Evolutionary conservation across 2,329 filamentous ascomycete genomes (phyloP), one percentile per base, ranked within the genome.

Genomic region (Monosporascus sp.): DNA sequence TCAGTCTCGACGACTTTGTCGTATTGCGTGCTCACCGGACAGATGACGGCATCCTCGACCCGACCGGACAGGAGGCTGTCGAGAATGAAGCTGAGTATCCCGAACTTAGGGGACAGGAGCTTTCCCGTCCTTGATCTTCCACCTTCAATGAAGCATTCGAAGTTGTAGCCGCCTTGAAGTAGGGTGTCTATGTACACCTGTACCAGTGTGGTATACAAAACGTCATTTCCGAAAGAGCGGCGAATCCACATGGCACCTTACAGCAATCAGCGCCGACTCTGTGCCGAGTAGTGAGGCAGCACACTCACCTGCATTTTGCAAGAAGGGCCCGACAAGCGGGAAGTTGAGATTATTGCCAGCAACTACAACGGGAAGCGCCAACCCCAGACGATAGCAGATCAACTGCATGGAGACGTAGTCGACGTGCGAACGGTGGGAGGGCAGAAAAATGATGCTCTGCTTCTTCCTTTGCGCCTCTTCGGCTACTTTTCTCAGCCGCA

Each of bases 1-100:
- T 96, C 91, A 1, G 95, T 96, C 70, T 99, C 94, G 54, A 99
- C 95, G 52, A 99, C 94, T 67, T 97, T 99, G 76, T 99, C 94
- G 67, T 99, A 99, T 68, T 99, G 94, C 1, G 92, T 97, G 69
- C 89, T 95, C 46, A 99, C 94, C 0, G 94, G 94, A 62, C 93
- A 96, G 50, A 99, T 90, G 42, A 97, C 89, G 34, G 90, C 86
- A 69, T 99, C 94, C 47, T 95, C 79, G 0, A 96, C 91, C 6
- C 92, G 82, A 0, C 92, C 91, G 0, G 90, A 95, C 6, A 97
- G 74, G 15, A 99, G 79, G 60, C 90, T 95, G 61, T 99, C 94
- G 18, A 99, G 74, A 39, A 97, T 82, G 63, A 97, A 99, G 64
- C 84, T 89, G 27, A 99, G 74, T 54, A 99, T 97, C 9, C 94